Conservation (phyloP, 345 rosid genomes). For the Eucalyptus tenuipes region DNA sequence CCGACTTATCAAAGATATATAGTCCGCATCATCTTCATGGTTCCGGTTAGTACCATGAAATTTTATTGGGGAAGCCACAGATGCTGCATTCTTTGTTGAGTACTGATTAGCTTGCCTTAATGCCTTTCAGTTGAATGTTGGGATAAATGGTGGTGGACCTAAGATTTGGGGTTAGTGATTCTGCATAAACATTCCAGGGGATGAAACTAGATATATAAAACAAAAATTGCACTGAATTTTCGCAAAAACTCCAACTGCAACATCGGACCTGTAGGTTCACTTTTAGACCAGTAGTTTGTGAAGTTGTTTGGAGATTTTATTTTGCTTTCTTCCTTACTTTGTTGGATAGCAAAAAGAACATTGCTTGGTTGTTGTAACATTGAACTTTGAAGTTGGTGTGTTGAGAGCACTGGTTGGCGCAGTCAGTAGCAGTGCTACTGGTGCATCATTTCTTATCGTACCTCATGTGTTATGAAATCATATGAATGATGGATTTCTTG, state of each 20-base stretch:
- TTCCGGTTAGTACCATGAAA: conserved; percentile 51
- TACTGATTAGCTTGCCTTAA: not conserved
- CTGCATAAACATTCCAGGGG: not conserved
- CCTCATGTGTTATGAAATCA: not conserved
- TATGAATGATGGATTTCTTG: not conserved
- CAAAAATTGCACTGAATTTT: not conserved
- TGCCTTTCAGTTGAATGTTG: not conserved
- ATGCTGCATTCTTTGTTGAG: not conserved
- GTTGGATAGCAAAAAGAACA: not conserved
- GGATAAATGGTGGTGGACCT: not conserved
- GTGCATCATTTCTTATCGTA: not conserved
- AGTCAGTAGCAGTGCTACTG: not conserved
- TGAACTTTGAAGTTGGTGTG: not conserved
- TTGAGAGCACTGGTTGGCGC: not conserved
- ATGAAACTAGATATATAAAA: not conserved
- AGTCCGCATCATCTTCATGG: conserved; percentile 99
- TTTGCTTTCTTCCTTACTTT: not conserved
- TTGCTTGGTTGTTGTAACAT: not conserved
- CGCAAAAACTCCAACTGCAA: not conserved
- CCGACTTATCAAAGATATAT: conserved; percentile 96
- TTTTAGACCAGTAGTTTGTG: not conserved
- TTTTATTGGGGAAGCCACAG: not conserved
- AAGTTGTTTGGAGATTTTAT: not conserved
- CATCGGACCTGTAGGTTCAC: not conserved
- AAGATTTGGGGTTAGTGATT: not conserved